These are phyloP conservation scores for Lenzites betulinus DNA, from an alignment of 768 basidiomycete genomes.

Conservation along the genomic window DNA sequence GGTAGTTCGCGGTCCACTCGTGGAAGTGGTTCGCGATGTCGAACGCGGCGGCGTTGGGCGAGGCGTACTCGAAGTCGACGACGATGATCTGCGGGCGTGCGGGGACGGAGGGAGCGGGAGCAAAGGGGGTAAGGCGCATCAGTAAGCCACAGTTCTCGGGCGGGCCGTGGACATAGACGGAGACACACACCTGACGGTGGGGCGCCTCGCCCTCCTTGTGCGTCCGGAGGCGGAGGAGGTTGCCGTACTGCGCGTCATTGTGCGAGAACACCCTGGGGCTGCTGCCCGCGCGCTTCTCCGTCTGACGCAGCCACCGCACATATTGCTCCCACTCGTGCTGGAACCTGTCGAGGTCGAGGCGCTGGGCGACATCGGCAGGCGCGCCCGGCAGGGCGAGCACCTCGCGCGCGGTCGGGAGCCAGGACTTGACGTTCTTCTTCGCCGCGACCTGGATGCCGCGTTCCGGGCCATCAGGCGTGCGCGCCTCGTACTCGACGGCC, in stretches of 20 bases:
- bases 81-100: slow-evolving; percentile 70
- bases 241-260: slow-evolving; percentile 97
- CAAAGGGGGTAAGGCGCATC: not conserved
- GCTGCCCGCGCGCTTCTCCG: slow-evolving; percentile 58
- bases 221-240: slow-evolving; percentile 73
- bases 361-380: slow-evolving; percentile 44
- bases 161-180: not conserved
- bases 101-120: not conserved
- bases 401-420: slow-evolving; percentile 70
- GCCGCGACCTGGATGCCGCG: slow-evolving; percentile 59
- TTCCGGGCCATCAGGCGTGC: slow-evolving; percentile 42
- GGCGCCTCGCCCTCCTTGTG: slow-evolving; percentile 58
- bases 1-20: slow-evolving; percentile 96
- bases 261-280: slow-evolving; percentile 81
- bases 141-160: not conserved
- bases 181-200: slow-evolving; percentile 67
- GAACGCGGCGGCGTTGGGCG: slow-evolving; percentile 88
- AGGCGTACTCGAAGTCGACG: slow-evolving; percentile 97
- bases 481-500: slow-evolving; percentile 53
- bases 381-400: slow-evolving; percentile 69
- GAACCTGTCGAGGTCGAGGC: slow-evolving; percentile 68
- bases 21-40: slow-evolving; percentile 98
- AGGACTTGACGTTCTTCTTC: slow-evolving; percentile 66
- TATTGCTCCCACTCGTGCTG: slow-evolving; percentile 67
- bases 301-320: slow-evolving; percentile 63